A percentile compares a stretch with the other conserved stretches of the same genome.
Conservation (phyloP, 1,284 basidiomycete genomes). For the Naganishia sp. region DNA sequence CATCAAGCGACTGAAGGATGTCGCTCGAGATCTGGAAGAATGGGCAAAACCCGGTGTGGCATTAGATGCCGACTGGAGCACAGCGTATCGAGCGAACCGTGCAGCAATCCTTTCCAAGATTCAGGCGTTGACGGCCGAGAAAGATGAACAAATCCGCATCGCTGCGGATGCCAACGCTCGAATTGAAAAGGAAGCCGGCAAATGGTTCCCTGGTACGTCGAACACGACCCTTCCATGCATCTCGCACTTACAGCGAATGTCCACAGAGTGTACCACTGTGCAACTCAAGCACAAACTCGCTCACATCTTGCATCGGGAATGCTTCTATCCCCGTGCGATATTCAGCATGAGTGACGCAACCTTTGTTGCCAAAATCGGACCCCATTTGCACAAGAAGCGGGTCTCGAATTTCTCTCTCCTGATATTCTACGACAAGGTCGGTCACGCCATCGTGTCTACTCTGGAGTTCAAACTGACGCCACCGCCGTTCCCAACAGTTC, state of each 20-base stretch:
- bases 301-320: conserved; percentile 65
- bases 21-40: conserved; percentile 46
- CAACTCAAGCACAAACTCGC: conserved; percentile 55
- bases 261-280: conserved; percentile 13
- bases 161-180: conserved; percentile 69
- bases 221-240: background rate
- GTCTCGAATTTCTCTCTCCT: conserved; percentile 85
- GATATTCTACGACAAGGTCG: conserved; percentile 79
- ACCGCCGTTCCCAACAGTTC: conserved; percentile 57
- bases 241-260: background rate
- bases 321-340: conserved; percentile 86
- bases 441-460: conserved; percentile 27
- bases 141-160: conserved; percentile 42
- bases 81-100: conserved; percentile 36
- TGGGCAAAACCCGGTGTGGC: conserved; percentile 37
- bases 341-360: conserved; percentile 95
- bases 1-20: conserved; percentile 47
- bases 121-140: conserved; percentile 43
- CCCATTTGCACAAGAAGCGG: conserved; percentile 78
- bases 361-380: conserved; percentile 88
- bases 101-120: conserved; percentile 31
- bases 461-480: conserved; percentile 34
- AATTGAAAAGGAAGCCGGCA: conserved; percentile 73
- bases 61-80: conserved; percentile 31
- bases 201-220: conserved; percentile 68